Evolutionary conservation across 768 basidiomycete genomes (phyloP), one percentile per base, ranked within the genome.

Genomic region (Hysterangium stoloniferum): DNA sequence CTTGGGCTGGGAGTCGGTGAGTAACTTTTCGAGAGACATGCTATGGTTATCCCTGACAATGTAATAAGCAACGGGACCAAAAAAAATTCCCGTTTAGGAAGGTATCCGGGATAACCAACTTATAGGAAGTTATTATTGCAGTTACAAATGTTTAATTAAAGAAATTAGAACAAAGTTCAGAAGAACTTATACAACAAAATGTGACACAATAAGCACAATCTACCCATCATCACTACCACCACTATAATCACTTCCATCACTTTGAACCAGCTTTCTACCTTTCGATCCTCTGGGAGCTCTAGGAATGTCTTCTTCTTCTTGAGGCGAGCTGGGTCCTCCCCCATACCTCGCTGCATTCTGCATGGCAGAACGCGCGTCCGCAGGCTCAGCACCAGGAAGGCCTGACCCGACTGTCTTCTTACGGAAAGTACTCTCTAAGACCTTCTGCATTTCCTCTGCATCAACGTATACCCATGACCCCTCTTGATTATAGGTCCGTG

Each of bases 391-490:
- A 51, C 88, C 88, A 34, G 89, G 87, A 20, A 89, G 70, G 37
- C 83, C 85, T 35, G 78, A 81, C 19, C 84, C 84, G 12, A 67
- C 71, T 38, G 84, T 81, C 45, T 72, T 66, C 31, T 77, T 77
- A 36, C 80, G 75, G 60, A 83, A 90, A 7, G 82, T 71, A 24
- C 79, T 71, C 53, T 86, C 76, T 63, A 94, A 92, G 43, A 83
- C 82, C 62, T 86, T 87, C 68, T 95, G 86, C 86, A 94, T 90
- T 70, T 91, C 88, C 43, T 90, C 86, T 6, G 95, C 93, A 54
- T 95, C 91, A 54, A 86, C 74, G 66, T 93, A 95, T 32, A 96
- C 92, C 86, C 89, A 91, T 0, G 91, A 94, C 1, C 86, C 91
- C 66, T 95, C 91, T 65, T 86, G 84, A 64, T 97, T 97, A 73